phyloP scores from a whole-genome alignment of 345 rosid species.

The Rubroshorea leprosula region DNA sequence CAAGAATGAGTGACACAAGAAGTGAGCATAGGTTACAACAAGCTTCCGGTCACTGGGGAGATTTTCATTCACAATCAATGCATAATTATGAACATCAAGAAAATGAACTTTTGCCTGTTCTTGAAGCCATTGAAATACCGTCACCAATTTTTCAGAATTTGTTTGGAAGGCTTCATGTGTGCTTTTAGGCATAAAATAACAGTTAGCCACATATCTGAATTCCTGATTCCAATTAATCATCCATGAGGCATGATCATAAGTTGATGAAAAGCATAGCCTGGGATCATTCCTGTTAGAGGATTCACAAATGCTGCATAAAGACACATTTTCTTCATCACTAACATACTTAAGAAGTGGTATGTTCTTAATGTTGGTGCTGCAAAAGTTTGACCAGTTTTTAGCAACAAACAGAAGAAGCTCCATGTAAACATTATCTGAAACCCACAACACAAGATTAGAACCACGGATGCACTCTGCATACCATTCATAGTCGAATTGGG shows the following conservation, averaged over 20 bases:
- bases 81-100: slow-evolving; percentile 27
- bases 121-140: slow-evolving; percentile 38
- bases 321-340: slow-evolving; percentile 26
- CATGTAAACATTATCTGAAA: slow-evolving; percentile 38
- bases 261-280: slow-evolving; percentile 21
- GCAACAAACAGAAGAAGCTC: slow-evolving; percentile 47
- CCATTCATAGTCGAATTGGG: slow-evolving; percentile 41
- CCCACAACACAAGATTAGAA: slow-evolving; percentile 39
- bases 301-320: slow-evolving; percentile 26
- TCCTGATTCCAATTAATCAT: slow-evolving; percentile 50
- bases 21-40: slow-evolving; percentile 46
- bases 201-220: slow-evolving; percentile 28
- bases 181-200: slow-evolving; percentile 39
- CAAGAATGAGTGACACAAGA: slow-evolving; percentile 39
- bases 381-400: slow-evolving; percentile 43
- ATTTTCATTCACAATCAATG: slow-evolving; percentile 14
- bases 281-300: background rate
- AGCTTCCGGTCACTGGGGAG: slow-evolving; percentile 30
- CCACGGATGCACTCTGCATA: slow-evolving; percentile 51
- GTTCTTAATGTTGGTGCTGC: slow-evolving; percentile 18
- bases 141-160: slow-evolving; percentile 8
- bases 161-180: slow-evolving; percentile 30
- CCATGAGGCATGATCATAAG: slow-evolving; percentile 27
- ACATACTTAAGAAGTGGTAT: slow-evolving; percentile 49
- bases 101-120: slow-evolving; percentile 4